Conservation (phyloP, 2,329 filamentous ascomycete species). For the Purpureocillium lavendulum region DNA sequence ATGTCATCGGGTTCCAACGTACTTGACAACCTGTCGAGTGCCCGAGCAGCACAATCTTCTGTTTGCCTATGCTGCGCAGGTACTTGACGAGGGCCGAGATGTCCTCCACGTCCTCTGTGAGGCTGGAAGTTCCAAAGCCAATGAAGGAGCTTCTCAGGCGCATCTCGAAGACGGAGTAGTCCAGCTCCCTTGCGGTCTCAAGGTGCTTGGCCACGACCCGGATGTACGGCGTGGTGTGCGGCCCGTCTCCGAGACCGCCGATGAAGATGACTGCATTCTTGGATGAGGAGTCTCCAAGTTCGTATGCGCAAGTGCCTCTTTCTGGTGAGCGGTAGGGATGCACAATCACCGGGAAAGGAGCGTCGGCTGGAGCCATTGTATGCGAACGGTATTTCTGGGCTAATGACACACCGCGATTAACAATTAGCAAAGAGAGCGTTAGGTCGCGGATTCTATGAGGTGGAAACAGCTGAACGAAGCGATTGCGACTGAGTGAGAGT, state of each 20-base stretch:
- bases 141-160: slow-evolving; percentile 46
- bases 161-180: slow-evolving; percentile 49
- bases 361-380: slow-evolving; percentile 15
- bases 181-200: slow-evolving; percentile 24
- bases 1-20: slow-evolving; percentile 5
- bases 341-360: slow-evolving; percentile 33
- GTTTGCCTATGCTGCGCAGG: slow-evolving; percentile 38
- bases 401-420: too few relatives aligned
- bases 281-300: slow-evolving; percentile 29
- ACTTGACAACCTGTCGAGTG: slow-evolving; percentile 53
- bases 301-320: slow-evolving; percentile 35
- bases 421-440: too few relatives aligned
- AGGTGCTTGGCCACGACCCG: slow-evolving; percentile 36
- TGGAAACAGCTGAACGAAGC: too few relatives aligned
- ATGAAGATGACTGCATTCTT: slow-evolving; percentile 60
- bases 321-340: slow-evolving; percentile 36
- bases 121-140: slow-evolving; percentile 41
- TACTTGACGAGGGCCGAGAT: slow-evolving; percentile 45
- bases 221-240: slow-evolving; percentile 54
- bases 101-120: slow-evolving; percentile 45
- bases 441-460: too few relatives aligned
- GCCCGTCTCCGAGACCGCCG: slow-evolving; percentile 62
- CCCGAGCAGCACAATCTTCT: slow-evolving; percentile 47
- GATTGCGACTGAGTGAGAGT: too few relatives aligned
- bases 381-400: too few relatives aligned